Conservation (phyloP, 441 rosid species). For the Aleurites moluccanus region DNA sequence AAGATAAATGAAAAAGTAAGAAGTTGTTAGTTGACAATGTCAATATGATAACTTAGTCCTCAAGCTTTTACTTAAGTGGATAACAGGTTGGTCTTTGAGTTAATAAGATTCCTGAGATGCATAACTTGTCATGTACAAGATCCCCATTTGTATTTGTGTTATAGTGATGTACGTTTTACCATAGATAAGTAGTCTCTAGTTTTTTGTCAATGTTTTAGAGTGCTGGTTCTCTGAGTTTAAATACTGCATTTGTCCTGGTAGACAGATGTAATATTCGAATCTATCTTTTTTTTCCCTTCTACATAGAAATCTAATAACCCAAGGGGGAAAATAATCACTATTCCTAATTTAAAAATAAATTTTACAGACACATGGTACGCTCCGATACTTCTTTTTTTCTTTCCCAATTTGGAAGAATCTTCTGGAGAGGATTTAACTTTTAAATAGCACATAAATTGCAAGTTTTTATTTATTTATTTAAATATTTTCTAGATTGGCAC, state of each 20-base stretch:
- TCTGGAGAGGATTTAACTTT: not conserved
- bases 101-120: not conserved
- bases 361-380: not conserved
- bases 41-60: not conserved
- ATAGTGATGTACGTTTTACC: not conserved
- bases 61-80: not conserved
- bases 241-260: not conserved
- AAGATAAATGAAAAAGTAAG: not conserved
- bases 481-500: not conserved
- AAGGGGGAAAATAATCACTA: not conserved
- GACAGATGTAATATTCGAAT: not conserved
- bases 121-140: not conserved
- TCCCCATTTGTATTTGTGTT: not conserved
- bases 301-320: constrained; percentile 1
- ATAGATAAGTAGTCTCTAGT: not conserved
- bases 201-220: not conserved
- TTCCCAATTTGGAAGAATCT: not conserved
- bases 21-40: constrained; percentile 6
- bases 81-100: not conserved
- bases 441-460: not conserved
- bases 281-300: not conserved
- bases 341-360: constrained; percentile 2
- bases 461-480: not conserved
- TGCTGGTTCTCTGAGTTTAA: constrained; percentile 1
- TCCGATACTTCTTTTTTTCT: too few relatives aligned